These are phyloP conservation scores for Cornus florida DNA, from an alignment of 148 eudicot species.

Conservation along the genomic window DNA sequence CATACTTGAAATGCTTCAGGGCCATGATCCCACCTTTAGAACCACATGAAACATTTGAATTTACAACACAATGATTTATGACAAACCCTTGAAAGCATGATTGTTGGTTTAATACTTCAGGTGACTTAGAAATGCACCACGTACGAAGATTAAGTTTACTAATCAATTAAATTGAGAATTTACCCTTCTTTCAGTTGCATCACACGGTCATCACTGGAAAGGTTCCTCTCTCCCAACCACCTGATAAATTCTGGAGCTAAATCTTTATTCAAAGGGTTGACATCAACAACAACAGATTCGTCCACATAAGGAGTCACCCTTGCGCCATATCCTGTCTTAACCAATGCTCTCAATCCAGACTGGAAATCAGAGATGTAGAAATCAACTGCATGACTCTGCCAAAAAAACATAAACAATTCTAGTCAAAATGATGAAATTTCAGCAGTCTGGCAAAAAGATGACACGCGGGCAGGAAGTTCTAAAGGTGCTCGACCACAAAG, in stretches of 20 bases:
- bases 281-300: constrained; percentile 65
- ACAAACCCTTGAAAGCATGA: not conserved
- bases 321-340: constrained; percentile 76
- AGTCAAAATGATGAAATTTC: no score
- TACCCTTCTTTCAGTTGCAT: constrained; percentile 94
- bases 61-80: no score
- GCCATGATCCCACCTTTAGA: not conserved
- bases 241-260: constrained; percentile 71
- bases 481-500: no score
- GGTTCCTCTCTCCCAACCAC: constrained; percentile 72
- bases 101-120: no score
- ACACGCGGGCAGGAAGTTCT: no score
- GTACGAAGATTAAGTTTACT: no score
- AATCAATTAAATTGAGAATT: not conserved
- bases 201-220: constrained; percentile 79
- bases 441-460: no score
- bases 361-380: constrained; percentile 83
- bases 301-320: constrained; percentile 79
- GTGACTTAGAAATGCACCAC: no score
- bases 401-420: not conserved
- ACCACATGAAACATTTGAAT: no score
- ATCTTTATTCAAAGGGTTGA: constrained; percentile 65
- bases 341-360: constrained; percentile 77
- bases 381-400: constrained; percentile 78
- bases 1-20: not conserved